Conservation (phyloP, 192 early-diverging fungal genomes). For the Backusella tarrabulga region DNA sequence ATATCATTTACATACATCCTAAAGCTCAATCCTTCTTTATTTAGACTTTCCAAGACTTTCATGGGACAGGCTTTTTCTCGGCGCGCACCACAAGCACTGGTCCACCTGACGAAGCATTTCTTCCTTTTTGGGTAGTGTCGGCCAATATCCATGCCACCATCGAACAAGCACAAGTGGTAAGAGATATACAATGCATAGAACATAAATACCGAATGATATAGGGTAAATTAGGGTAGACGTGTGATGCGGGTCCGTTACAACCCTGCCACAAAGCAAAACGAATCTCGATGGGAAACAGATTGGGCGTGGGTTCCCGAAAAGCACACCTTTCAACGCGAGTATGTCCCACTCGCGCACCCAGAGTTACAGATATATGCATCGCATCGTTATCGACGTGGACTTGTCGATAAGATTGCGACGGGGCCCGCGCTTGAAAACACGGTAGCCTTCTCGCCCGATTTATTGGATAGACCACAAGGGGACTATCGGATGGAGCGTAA, state of each 20-base stretch:
- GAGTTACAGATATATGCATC: conserved; percentile 51
- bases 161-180: conserved; percentile 47
- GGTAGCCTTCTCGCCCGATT: conserved; percentile 27
- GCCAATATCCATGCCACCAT: conserved; percentile 42
- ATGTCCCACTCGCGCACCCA: conserved; percentile 33
- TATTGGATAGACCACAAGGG: conserved; percentile 38
- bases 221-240: conserved; percentile 39
- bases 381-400: conserved; percentile 49
- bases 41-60: conserved; percentile 48
- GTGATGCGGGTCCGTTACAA: conserved; percentile 40
- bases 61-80: conserved; percentile 56
- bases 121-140: conserved; percentile 54
- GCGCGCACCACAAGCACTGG: conserved; percentile 32
- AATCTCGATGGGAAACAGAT: conserved; percentile 45
- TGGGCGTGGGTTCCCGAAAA: conserved; percentile 42
- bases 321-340: conserved; percentile 32
- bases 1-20: no score
- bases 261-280: conserved; percentile 40
- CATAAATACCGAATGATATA: neutral
- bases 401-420: conserved; percentile 46
- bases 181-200: no score
- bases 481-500: conserved; percentile 25
- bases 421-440: conserved; percentile 40
- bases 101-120: conserved; percentile 43
- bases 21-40: neutral